Base-by-base conservation (phyloP, 371 early-diverging fungal genomes). In the Thermomucor indicae-seudaticae region DNA sequence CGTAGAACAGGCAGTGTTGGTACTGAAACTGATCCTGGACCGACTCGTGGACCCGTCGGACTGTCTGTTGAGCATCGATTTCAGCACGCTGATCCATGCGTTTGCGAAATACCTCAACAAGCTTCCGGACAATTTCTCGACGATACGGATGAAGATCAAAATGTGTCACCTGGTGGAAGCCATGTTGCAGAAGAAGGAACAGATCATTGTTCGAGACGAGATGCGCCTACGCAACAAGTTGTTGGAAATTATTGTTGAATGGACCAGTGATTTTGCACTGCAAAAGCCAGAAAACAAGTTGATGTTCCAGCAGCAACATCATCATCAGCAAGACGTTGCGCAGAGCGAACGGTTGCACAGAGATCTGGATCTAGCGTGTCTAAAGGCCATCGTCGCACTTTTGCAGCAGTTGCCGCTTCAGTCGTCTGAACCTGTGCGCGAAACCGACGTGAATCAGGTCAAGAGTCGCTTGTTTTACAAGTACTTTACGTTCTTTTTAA, bases 401-500 rank as follows among this genome's bases (percentile, higher is more conserved):
- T 61, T 93, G 27, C 80, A 81, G 23, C 86, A 87, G 51, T 68
- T 95, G 34, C 93, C 93, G 0, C 68, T 95, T n/a, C 92, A 90
- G 52, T 82, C 84, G 5, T 64, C 79, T 49, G 88, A 85, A 28
- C 70, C 75, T 4, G 70, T 73, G 4, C 70, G 71, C 24, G 85
- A 83, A 25, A 65, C 71, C 0, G 85, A 84, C 30, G 62, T 80
- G 12, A 60, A 64, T 17, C 81, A 81, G 47, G 73, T 80, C 52
- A 90, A 92, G 43, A 76, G 79, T 31, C 73, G 83, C 30, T 64
- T 91, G 11, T 95, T 92, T 60, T 83, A 82, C 53, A 84, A 86
- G 34, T 92, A 93, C 67, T 88, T 94, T 59, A 73, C 74, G 30
- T 92, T 92, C 64, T 91, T 94, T 62, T 64, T 93, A 49, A 88